Percentiles rank a stretch among this genome's conserved stretches.
Evolutionary conservation across 176 grass and related monocot species (phyloP).

Genomic region (Avena sativa): DNA sequence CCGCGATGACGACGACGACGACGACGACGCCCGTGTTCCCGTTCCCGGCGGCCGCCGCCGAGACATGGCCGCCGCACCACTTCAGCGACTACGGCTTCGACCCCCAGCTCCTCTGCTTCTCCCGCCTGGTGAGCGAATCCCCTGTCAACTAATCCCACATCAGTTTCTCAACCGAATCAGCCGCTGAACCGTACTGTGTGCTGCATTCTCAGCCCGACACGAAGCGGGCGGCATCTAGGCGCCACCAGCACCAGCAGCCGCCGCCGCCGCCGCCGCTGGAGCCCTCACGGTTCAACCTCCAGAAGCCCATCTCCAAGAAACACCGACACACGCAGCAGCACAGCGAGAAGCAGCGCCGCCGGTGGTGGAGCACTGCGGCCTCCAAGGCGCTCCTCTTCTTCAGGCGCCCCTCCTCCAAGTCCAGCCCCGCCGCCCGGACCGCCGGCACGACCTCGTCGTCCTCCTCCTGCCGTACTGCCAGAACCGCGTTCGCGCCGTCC

Average conservation of each 20-base stretch:
- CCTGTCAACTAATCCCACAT: background rate
- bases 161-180: background rate
- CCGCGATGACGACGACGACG: background rate
- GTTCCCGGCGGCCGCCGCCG: background rate
- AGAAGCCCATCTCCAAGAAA: slow-evolving; percentile 62
- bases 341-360: slow-evolving; percentile 29
- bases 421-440: background rate
- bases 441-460: background rate
- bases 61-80: slow-evolving; percentile 7
- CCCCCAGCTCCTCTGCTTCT: slow-evolving; percentile 41
- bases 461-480: background rate
- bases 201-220: slow-evolving; percentile 11
- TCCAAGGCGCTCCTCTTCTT: slow-evolving; percentile 55
- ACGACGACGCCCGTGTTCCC: slow-evolving; percentile 11
- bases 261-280: slow-evolving; percentile 29
- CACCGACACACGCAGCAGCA: background rate
- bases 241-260: background rate
- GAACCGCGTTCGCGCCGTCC: background rate
- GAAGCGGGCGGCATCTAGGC: slow-evolving; percentile 18
- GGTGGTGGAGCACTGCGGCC: slow-evolving; percentile 68
- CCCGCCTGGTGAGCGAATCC: background rate
- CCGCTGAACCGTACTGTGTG: background rate
- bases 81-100: slow-evolving; percentile 66
- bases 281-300: slow-evolving; percentile 50
- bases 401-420: slow-evolving; percentile 28